A percentile compares a stretch with the other conserved stretches of the same genome.
These are phyloP conservation scores for Annulohypoxylon moriforme DNA, from an alignment of 495 filamentous ascomycete genomes.

Conservation along the genomic window DNA sequence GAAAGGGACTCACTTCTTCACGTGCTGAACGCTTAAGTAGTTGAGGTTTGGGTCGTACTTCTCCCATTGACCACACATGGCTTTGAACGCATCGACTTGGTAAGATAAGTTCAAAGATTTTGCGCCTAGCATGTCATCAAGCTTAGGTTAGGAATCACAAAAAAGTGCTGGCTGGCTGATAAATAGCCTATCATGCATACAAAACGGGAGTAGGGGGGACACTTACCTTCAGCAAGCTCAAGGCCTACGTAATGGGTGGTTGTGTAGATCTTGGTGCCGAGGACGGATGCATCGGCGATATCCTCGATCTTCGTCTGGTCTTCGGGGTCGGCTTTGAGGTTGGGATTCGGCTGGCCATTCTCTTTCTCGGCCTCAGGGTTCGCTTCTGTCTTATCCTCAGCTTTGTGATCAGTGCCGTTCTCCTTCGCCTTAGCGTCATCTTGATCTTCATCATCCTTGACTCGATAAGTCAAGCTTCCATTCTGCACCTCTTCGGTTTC, in stretches of 20 bases:
- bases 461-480: conserved; percentile 76
- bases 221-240: conserved; percentile 74
- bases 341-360: conserved; percentile 29
- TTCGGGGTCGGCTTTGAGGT: conserved; percentile 53
- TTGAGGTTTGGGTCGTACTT: conserved; percentile 66
- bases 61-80: conserved; percentile 71
- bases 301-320: conserved; percentile 44
- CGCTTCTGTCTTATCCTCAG: conserved; percentile 47
- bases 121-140: conserved; percentile 54
- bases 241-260: conserved; percentile 91
- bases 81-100: conserved; percentile 80
- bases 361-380: conserved; percentile 63
- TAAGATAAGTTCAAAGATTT: conserved; percentile 75
- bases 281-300: conserved; percentile 10
- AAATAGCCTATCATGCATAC: conserved; percentile 62
- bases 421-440: conserved; percentile 56
- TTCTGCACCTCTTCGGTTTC: conserved; percentile 76
- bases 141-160: conserved; percentile 51
- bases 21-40: conserved; percentile 76
- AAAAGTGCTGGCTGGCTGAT: conserved; percentile 55
- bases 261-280: conserved; percentile 72
- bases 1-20: conserved; percentile 73
- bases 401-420: conserved; percentile 55
- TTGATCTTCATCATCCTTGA: conserved; percentile 60
- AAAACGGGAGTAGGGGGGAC: conserved; percentile 49